Evolutionary conservation across 306 rosid genomes (phyloP).

Genomic region (Begonia peltatifolia): DNA sequence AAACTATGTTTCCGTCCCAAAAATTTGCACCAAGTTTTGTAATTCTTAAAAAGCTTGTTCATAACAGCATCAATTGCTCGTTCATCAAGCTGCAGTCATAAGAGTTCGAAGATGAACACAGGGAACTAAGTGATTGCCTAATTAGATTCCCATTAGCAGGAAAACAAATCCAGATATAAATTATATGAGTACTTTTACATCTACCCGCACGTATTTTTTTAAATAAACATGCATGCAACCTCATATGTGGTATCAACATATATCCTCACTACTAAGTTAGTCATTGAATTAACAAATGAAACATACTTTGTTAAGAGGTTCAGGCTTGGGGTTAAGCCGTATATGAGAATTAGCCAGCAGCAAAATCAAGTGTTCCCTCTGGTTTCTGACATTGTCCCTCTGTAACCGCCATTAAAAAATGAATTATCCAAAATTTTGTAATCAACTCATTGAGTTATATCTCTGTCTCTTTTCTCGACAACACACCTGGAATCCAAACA

Average conservation of each 20-base stretch:
- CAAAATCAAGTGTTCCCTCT: conserved; percentile 85
- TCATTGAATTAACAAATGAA: neutral
- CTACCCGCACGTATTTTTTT: too few relatives aligned
- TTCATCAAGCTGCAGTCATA: conserved; percentile 70
- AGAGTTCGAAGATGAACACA: neutral
- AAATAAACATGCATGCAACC: too few relatives aligned
- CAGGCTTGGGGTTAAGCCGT: conserved; percentile 85
- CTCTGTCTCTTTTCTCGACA: neutral
- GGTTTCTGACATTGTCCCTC: conserved; percentile 94
- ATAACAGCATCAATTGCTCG: conserved; percentile 70
- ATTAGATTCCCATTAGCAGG: too few relatives aligned
- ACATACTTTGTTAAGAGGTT: conserved; percentile 85
- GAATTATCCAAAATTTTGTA: too few relatives aligned
- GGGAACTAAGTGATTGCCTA: conserved; percentile 1
- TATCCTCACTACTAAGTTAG: too few relatives aligned
- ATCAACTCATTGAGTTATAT: too few relatives aligned
- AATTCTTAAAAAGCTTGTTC: conserved; percentile 69
- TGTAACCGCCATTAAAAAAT: conserved; percentile 19
- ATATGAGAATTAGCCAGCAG: conserved; percentile 81
- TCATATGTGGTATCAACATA: too few relatives aligned
- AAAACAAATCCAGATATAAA: too few relatives aligned
- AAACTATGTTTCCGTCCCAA: conserved; percentile 83
- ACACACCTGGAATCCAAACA: conserved; percentile 83
- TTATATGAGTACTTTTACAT: too few relatives aligned
- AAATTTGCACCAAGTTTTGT: conserved; percentile 83